These are phyloP conservation scores for Noccaea caerulescens DNA, from an alignment of 345 rosid species.

Conservation along the genomic window DNA sequence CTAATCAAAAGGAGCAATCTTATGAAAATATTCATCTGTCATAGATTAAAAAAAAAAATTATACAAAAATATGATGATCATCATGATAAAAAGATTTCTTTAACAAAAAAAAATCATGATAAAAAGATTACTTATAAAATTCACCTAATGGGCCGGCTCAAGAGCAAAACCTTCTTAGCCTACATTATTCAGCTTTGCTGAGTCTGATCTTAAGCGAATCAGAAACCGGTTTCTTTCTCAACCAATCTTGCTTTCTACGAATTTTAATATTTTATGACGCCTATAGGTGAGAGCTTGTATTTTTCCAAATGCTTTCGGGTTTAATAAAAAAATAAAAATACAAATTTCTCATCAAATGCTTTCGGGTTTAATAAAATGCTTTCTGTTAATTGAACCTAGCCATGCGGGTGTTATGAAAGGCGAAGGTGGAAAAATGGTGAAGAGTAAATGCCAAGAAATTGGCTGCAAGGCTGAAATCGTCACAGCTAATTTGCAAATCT, in stretches of 20 bases:
- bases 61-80: too few species aligned
- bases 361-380: neutral
- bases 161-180: too few species aligned
- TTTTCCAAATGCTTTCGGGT: neutral
- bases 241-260: neutral
- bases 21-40: too few species aligned
- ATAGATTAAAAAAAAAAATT: too few species aligned
- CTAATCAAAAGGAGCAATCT: neutral
- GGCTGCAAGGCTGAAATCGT: constrained; percentile 57
- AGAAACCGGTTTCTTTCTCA: neutral
- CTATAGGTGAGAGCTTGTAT: too few species aligned
- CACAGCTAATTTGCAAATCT: constrained; percentile 52
- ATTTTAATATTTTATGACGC: too few species aligned
- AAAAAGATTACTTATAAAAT: too few species aligned
- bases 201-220: neutral
- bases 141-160: neutral
- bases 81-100: too few species aligned
- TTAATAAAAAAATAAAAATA: neutral
- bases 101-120: too few species aligned
- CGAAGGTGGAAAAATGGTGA: constrained; percentile 63
- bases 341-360: neutral
- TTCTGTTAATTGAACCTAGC: constrained; percentile 58
- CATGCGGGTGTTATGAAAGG: constrained; percentile 65
- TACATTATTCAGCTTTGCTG: too few species aligned
- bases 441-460: constrained; percentile 58